phyloP scores from a whole-genome alignment of 306 rosid genomes.

The Albizia julibrissin region DNA sequence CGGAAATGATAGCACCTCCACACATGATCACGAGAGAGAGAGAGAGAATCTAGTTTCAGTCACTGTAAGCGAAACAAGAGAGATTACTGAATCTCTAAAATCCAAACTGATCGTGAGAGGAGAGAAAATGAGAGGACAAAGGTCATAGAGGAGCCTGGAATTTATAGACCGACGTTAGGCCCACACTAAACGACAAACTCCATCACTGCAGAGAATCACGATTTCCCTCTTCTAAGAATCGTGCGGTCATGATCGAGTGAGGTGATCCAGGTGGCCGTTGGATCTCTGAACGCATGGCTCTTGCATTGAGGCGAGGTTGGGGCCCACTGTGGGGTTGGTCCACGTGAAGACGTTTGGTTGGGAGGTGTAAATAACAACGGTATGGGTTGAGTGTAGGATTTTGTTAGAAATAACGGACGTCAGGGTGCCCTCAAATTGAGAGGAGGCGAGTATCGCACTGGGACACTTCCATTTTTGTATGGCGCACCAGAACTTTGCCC shows the following conservation, averaged over 20 bases:
- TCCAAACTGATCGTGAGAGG: not conserved
- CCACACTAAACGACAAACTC: not conserved
- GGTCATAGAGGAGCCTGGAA: not conserved
- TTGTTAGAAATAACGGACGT: not conserved
- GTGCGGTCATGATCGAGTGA: not conserved
- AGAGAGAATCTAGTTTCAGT: not conserved
- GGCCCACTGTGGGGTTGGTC: not conserved
- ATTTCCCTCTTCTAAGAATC: not conserved
- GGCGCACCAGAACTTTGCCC: not conserved
- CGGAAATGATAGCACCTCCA: conserved; percentile 93
- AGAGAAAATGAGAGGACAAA: not conserved
- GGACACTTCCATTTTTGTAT: not conserved
- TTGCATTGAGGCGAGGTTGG: not conserved
- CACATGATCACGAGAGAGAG: conserved; percentile 52
- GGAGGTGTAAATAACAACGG: not conserved
- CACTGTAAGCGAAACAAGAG: not conserved
- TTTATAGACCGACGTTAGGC: not conserved
- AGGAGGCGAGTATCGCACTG: not conserved
- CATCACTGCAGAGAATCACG: not conserved
- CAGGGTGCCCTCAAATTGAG: not conserved
- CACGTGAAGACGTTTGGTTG: not conserved
- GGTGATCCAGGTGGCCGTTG: not conserved
- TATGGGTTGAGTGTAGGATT: not conserved
- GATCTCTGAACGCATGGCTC: not conserved
- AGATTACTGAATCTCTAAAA: not conserved